These are phyloP conservation scores for Calvatia gigantea DNA, from an alignment of 768 basidiomycete genomes.

Conservation along the genomic window DNA sequence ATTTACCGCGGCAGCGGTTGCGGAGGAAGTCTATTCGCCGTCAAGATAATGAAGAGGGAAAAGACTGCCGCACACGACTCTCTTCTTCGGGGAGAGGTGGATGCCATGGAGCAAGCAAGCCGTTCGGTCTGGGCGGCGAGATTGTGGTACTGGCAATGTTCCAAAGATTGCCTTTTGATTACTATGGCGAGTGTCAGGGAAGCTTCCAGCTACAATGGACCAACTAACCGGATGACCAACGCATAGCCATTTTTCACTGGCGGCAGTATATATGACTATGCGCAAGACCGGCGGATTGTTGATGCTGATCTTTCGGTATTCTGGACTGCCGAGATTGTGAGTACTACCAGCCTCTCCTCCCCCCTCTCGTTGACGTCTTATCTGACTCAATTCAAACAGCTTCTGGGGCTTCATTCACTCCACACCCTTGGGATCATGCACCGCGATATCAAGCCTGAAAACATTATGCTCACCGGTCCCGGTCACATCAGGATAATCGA, in stretches of 20 bases:
- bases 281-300: background rate
- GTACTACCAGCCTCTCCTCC: background rate
- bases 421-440: slow-evolving; percentile 17
- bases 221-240: too few relatives aligned
- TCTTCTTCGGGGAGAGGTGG: background rate
- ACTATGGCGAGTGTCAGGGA: slow-evolving; percentile 1
- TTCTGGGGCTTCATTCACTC: slow-evolving; percentile 12
- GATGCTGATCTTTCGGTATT: slow-evolving; percentile 4
- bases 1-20: slow-evolving; percentile 3
- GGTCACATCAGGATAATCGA: slow-evolving; percentile 13
- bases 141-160: slow-evolving; percentile 5
- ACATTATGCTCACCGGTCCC: slow-evolving; percentile 12
- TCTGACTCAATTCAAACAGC: background rate
- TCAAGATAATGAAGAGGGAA: slow-evolving; percentile 3
- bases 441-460: slow-evolving; percentile 17
- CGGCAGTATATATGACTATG: slow-evolving; percentile 8
- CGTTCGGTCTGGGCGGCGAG: slow-evolving; percentile 5
- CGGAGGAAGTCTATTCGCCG: background rate
- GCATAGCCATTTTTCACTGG: slow-evolving; percentile 3
- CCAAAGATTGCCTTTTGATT: background rate
- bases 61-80: background rate
- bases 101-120: background rate
- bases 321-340: slow-evolving; percentile 9
- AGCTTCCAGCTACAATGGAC: too few relatives aligned
- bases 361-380: background rate